Evolutionary conservation across 2,329 filamentous ascomycete species (phyloP).

Genomic region (Fusarium sp.): DNA sequence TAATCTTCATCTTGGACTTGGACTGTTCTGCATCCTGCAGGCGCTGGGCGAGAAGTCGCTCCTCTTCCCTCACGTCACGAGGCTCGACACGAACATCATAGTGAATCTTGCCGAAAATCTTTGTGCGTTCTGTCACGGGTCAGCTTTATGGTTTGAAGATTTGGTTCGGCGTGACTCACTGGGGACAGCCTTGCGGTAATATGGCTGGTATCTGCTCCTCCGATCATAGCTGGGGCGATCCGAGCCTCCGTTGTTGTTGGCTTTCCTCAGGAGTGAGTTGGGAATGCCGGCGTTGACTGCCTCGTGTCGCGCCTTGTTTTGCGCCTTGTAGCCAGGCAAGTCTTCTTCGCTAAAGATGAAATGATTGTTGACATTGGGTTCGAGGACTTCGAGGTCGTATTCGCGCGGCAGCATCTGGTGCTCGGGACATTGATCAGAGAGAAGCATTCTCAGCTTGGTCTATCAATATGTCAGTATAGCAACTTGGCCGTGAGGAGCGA

Average conservation of each 20-base stretch:
- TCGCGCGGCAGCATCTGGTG: conserved; percentile 84
- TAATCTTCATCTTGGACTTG: conserved; percentile 59
- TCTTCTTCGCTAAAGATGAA: conserved; percentile 95
- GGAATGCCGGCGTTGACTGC: conserved; percentile 67
- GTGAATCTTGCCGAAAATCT: conserved; percentile 72
- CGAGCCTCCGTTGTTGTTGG: conserved; percentile 46
- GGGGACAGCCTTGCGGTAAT: conserved; percentile 74
- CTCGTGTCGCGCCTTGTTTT: conserved; percentile 63
- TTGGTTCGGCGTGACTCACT: conserved; percentile 60
- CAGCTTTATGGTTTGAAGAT: conserved; percentile 13
- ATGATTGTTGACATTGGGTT: conserved; percentile 75
- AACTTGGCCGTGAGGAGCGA: neutral
- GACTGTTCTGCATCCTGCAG: conserved; percentile 59
- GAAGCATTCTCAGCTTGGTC: conserved; percentile 66
- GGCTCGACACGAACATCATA: conserved; percentile 80
- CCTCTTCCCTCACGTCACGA: conserved; percentile 73
- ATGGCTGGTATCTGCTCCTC: conserved; percentile 62
- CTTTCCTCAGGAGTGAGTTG: conserved; percentile 60
- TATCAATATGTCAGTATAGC: conserved; percentile 27
- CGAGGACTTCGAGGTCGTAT: conserved; percentile 78
- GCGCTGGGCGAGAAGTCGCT: conserved; percentile 66
- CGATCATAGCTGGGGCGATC: conserved; percentile 58
- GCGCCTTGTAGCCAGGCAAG: conserved; percentile 64
- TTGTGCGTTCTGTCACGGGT: conserved; percentile 72
- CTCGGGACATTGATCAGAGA: conserved; percentile 68